A percentile compares a stretch with the other conserved stretches of the same genome.
These are phyloP conservation scores for Sequoia sempervirens DNA, from an alignment of 75 land plant species.

Conservation along the genomic window DNA sequence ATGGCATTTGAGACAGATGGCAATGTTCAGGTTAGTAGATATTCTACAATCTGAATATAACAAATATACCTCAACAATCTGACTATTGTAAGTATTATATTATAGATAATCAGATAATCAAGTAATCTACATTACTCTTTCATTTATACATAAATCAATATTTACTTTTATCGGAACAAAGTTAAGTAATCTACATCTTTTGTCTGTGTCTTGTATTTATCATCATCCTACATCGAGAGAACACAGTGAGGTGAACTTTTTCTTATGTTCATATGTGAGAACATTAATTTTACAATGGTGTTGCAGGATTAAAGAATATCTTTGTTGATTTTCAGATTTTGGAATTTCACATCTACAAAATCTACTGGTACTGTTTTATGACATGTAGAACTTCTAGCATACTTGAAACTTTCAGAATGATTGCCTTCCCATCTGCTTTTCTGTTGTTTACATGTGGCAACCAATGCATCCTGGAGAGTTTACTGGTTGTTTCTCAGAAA, in stretches of 20 bases:
- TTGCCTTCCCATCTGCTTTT: not conserved
- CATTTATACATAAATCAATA: too few species aligned
- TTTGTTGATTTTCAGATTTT: not conserved
- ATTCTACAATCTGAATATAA: not conserved
- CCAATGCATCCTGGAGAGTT: slow-evolving; percentile 2
- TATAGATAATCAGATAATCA: not conserved
- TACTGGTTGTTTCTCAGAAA: slow-evolving; percentile 2
- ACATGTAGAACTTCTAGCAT: not conserved
- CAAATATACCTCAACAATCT: not conserved
- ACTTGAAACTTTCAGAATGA: not conserved
- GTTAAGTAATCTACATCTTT: not conserved
- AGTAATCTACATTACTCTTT: not conserved
- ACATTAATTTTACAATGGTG: not conserved
- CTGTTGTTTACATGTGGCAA: slow-evolving; percentile 5
- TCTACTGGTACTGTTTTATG: not conserved
- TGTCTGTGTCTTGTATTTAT: not conserved
- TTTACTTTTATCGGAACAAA: too few species aligned
- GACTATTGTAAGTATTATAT: too few species aligned
- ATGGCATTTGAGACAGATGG: not conserved
- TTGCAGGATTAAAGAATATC: not conserved
- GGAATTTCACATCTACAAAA: not conserved
- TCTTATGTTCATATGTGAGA: not conserved
- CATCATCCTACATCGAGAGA: not conserved
- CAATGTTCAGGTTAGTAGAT: not conserved
- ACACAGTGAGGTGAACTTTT: not conserved